Base-by-base conservation (phyloP, 106 monocot species). In the Cymbidium sinense region DNA sequence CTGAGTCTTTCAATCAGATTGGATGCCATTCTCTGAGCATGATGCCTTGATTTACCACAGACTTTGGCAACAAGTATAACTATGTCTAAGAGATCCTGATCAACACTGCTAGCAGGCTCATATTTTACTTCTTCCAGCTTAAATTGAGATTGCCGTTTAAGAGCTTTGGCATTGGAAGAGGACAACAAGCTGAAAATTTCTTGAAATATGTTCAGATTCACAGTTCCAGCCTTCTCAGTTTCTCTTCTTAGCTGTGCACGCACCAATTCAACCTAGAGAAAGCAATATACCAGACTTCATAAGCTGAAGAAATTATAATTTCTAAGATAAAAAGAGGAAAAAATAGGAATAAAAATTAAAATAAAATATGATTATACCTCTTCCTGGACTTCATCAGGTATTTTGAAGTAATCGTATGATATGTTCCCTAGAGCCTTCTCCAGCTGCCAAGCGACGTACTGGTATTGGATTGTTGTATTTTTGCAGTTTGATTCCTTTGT, bases 381-480 rank as follows among this genome's bases (percentile, higher is more conserved):
- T 84, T 96, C 96, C 75, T 87, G 86, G 70, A 96, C 91, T 86
- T 96, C 96, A 70, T 93, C 91, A 29, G 93, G 91, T 79, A 96
- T 83, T 4, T 74, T 76, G 78, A 96, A 96, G 78, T 86, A 79
- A 58, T 86, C 84, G 78, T 83, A 87, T 76, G 91, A 83, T 10
- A 91, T 21, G 73, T 84, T 83, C 44, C 76, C 86, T 76, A 96
- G 91, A 70, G 77, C 89, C 77, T 84, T 93, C 71, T 91, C 87
- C 75, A 96, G 78, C 77, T 89, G 93, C 96, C 96, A 96, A 65
- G 91, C 81, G 79, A 91, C 86, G 51, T 85, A 93, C 74, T 90
- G 86, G 65, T 87, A 85, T 73, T 95, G 92, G 33, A 90, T 34
- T n/a, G 82, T 72, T 37, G 84, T 52, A 33, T 79, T 88, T 50